A percentile compares a stretch with the other conserved stretches of the same genome.
Evolutionary conservation across 352 stramenopile genomes (phyloP).

Genomic region (Blastocystis sp.): DNA sequence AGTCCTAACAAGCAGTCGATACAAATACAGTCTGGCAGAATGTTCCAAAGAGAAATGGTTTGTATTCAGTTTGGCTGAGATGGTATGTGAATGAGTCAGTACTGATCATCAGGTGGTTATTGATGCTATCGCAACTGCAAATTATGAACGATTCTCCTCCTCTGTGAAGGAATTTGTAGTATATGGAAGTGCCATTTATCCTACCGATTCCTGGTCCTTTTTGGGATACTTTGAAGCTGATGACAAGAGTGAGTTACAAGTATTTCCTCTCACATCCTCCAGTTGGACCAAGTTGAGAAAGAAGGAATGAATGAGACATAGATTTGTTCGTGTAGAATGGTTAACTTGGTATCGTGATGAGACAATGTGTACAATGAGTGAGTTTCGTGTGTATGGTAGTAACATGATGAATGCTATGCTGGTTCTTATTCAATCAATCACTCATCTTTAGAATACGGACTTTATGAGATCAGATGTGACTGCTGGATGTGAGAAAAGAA

Average conservation of each 20-base stretch:
- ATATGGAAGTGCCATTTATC: slow-evolving; percentile 36
- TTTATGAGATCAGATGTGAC: background rate
- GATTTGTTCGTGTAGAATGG: slow-evolving; percentile 33
- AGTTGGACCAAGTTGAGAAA: background rate
- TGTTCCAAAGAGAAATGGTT: slow-evolving; percentile 27
- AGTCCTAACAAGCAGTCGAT: background rate
- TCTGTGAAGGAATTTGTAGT: slow-evolving; percentile 23
- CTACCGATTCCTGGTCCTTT: background rate
- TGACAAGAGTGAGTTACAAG: slow-evolving; percentile 46
- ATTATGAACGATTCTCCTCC: slow-evolving; percentile 51
- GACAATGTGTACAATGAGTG: slow-evolving; percentile 47
- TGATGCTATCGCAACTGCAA: slow-evolving; percentile 19
- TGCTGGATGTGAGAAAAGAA: background rate
- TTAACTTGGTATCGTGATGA: slow-evolving; percentile 41
- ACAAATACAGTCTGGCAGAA: slow-evolving; percentile 48
- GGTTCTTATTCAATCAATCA: background rate
- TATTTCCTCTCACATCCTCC: background rate
- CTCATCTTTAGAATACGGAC: background rate
- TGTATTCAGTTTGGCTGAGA: slow-evolving; percentile 36
- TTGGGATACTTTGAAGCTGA: slow-evolving; percentile 24
- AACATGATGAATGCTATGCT: slow-evolving; percentile 53
- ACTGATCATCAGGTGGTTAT: slow-evolving; percentile 12
- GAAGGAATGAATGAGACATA: background rate
- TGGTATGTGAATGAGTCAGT: background rate
- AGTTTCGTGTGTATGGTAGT: slow-evolving; percentile 29